Evolutionary conservation across 805 yeast genomes (phyloP).

Genomic region (Sugiyamaella boreocaroliniensis): DNA sequence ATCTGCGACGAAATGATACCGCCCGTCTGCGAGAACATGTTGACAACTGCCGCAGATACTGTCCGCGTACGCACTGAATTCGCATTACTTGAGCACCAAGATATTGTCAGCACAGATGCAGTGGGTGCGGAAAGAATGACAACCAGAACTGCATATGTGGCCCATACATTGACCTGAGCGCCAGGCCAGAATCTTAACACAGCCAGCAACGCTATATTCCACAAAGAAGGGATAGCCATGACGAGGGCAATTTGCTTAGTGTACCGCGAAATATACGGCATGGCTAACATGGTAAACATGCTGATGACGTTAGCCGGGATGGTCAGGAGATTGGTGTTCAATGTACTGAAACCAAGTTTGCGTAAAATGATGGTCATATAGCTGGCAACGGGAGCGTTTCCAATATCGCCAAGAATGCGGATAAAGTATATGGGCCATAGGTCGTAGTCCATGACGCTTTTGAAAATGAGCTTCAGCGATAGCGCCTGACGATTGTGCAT

Average conservation of each 20-base stretch:
- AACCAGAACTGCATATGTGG: constrained; percentile 31
- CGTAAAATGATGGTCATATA: constrained; percentile 47
- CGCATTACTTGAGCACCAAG: constrained; percentile 58
- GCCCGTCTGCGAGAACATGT: constrained; percentile 57
- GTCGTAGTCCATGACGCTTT: constrained; percentile 43
- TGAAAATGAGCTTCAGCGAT: constrained; percentile 34
- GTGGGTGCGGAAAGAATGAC: constrained; percentile 30
- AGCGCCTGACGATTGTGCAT: constrained; percentile 57
- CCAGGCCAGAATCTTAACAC: constrained; percentile 38
- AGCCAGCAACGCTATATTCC: constrained; percentile 32
- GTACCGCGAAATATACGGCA: constrained; percentile 19
- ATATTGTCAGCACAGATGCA: constrained; percentile 47
- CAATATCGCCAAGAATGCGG: constrained; percentile 40
- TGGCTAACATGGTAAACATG: constrained; percentile 22
- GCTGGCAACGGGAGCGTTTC: constrained; percentile 31
- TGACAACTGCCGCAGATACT: constrained; percentile 55
- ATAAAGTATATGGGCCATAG: constrained; percentile 48
- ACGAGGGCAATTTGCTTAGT: constrained; percentile 23
- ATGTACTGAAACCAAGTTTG: constrained; percentile 45
- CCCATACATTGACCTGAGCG: constrained; percentile 33
- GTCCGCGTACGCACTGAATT: constrained; percentile 56
- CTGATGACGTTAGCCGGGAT: constrained; percentile 28
- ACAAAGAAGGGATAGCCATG: constrained; percentile 28
- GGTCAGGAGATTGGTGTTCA: constrained; percentile 44
- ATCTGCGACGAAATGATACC: constrained; percentile 49